phyloP scores from a whole-genome alignment of 768 basidiomycete species.

The Suillus alpinus region DNA sequence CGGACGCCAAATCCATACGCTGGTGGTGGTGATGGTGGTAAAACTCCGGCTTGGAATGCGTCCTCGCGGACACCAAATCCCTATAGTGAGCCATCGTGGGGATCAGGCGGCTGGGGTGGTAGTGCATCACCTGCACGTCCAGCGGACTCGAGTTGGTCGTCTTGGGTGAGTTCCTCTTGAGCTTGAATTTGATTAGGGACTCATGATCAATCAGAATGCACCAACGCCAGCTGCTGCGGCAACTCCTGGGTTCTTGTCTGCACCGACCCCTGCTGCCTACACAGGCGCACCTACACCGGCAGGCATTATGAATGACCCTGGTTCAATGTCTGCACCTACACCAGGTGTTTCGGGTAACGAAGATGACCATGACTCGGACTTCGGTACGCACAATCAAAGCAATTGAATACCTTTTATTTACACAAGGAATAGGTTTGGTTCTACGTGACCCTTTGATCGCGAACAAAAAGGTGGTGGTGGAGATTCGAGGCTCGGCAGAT shows the following conservation, averaged over 20 bases:
- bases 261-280: slow-evolving; percentile 29
- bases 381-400: background rate
- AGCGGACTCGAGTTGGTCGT: slow-evolving; percentile 26
- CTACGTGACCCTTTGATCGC: slow-evolving; percentile 25
- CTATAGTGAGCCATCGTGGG: slow-evolving; percentile 36
- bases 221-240: slow-evolving; percentile 40
- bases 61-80: slow-evolving; percentile 57
- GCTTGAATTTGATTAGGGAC: slow-evolving; percentile 18
- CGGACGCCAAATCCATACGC: slow-evolving; percentile 73
- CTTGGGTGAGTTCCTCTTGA: slow-evolving; percentile 33
- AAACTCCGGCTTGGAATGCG: slow-evolving; percentile 52
- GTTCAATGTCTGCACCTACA: slow-evolving; percentile 27
- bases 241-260: slow-evolving; percentile 34
- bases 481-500: slow-evolving; percentile 24
- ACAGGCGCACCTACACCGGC: slow-evolving; percentile 31
- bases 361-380: slow-evolving; percentile 22
- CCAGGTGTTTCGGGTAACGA: slow-evolving; percentile 26
- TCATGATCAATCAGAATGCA: slow-evolving; percentile 36
- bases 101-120: slow-evolving; percentile 25
- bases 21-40: slow-evolving; percentile 33
- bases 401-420: slow-evolving; percentile 15
- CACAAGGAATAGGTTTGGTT: slow-evolving; percentile 28
- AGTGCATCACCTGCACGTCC: slow-evolving; percentile 31
- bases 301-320: slow-evolving; percentile 9
- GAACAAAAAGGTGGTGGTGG: slow-evolving; percentile 28